Conservation (phyloP, 2,329 filamentous ascomycete species). For the Byssothecium circinans region DNA sequence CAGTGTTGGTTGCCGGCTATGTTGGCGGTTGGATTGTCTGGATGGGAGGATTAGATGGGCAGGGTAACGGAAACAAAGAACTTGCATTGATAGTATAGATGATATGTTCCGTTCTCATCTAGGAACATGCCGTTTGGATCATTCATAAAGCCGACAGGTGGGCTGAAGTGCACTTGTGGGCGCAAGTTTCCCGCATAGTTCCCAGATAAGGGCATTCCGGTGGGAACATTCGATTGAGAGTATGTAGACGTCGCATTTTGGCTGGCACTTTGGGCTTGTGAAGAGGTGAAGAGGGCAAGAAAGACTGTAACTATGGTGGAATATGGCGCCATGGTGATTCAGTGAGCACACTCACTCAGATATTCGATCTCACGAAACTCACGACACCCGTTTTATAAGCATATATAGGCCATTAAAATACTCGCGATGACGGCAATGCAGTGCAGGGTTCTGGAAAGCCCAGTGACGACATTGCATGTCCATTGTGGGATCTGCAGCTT, state of each 20-base stretch:
- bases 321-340: constrained; percentile 17
- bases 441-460: too few relatives aligned
- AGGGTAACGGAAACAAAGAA: too few relatives aligned
- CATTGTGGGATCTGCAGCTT: too few relatives aligned
- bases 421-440: too few relatives aligned
- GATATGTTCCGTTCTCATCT: constrained; percentile 60
- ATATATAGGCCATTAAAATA: too few relatives aligned
- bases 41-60: not conserved
- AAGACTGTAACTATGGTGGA: too few relatives aligned
- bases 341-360: constrained; percentile 79
- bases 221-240: constrained; percentile 27
- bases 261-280: too few relatives aligned
- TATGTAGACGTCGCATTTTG: constrained; percentile 19
- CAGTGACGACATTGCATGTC: too few relatives aligned
- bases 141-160: constrained; percentile 56
- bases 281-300: too few relatives aligned
- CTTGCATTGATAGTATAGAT: constrained; percentile 66
- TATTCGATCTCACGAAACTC: too few relatives aligned
- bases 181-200: constrained; percentile 47
- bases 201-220: constrained; percentile 42
- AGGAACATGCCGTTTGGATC: constrained; percentile 67
- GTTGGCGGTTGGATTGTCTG: constrained; percentile 53
- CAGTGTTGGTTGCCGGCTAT: constrained; percentile 64
- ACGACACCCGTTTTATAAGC: too few relatives aligned
- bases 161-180: constrained; percentile 61